Conservation (phyloP, 2,329 filamentous ascomycete species). For the Arthrinium phaeospermum region DNA sequence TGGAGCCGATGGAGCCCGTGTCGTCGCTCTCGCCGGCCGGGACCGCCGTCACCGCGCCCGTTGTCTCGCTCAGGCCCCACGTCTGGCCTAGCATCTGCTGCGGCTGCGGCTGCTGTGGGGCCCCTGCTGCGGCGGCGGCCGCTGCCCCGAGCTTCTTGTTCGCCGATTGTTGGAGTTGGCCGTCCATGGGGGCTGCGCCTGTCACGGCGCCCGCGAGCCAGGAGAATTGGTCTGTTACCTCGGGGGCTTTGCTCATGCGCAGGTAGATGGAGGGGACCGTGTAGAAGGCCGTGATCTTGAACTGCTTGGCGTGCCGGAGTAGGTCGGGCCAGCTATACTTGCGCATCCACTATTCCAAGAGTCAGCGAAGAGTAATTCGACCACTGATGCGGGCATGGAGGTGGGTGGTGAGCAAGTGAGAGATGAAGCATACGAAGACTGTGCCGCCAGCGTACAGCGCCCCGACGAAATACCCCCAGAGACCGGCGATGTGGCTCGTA, state of each 20-base stretch:
- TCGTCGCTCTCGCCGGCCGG: slow-evolving; percentile 46
- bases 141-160: slow-evolving; percentile 51
- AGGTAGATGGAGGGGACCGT: slow-evolving; percentile 65
- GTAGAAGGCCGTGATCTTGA: slow-evolving; percentile 58
- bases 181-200: slow-evolving; percentile 61
- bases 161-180: slow-evolving; percentile 57
- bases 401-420: background rate
- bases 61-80: slow-evolving; percentile 63
- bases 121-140: slow-evolving; percentile 27
- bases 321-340: slow-evolving; percentile 61
- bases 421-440: slow-evolving; percentile 33
- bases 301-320: slow-evolving; percentile 53
- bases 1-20: slow-evolving; percentile 52
- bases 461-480: slow-evolving; percentile 52
- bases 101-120: slow-evolving; percentile 25
- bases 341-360: slow-evolving; percentile 61
- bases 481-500: slow-evolving; percentile 52
- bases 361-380: background rate
- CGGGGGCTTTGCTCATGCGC: slow-evolving; percentile 60
- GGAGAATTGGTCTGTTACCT: slow-evolving; percentile 60
- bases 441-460: slow-evolving; percentile 50
- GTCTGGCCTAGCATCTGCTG: slow-evolving; percentile 53
- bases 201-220: slow-evolving; percentile 50
- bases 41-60: slow-evolving; percentile 52
- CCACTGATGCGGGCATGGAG: background rate